Conservation (phyloP, 2,329 filamentous ascomycete species). For the Aspergillus sp. region DNA sequence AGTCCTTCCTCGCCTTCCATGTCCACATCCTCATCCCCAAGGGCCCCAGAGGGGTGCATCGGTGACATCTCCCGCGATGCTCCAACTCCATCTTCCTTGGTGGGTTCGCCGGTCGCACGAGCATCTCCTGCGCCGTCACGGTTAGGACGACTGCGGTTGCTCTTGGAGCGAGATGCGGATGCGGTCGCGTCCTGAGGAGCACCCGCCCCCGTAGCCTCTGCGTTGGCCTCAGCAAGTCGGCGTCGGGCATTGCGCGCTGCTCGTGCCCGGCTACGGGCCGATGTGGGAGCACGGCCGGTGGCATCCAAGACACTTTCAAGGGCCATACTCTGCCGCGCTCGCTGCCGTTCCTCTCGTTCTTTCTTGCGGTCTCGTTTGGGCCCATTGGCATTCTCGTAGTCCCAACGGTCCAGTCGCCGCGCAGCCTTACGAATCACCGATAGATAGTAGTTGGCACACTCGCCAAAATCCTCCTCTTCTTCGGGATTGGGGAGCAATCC, state of each 20-base stretch:
- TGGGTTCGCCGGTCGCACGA: constrained; percentile 5
- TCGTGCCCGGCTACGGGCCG: constrained; percentile 21
- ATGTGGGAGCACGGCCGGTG: constrained; percentile 17
- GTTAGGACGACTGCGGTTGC: constrained; percentile 20
- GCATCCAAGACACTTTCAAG: constrained; percentile 16
- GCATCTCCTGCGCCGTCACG: constrained; percentile 13
- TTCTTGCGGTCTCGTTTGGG: constrained; percentile 37
- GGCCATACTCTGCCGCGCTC: constrained; percentile 22
- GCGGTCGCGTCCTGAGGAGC: constrained; percentile 18
- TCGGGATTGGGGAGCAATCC: constrained; percentile 40
- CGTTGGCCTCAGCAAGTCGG: constrained; percentile 22
- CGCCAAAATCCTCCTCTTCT: constrained; percentile 48
- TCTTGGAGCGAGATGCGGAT: constrained; percentile 23
- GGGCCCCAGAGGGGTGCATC: constrained; percentile 9
- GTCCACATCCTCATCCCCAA: constrained; percentile 22
- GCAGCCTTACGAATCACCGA: constrained; percentile 42
- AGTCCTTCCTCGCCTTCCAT: constrained; percentile 33
- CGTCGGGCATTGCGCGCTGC: constrained; percentile 28
- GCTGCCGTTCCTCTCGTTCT: constrained; percentile 37
- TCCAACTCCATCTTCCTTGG: constrained; percentile 16
- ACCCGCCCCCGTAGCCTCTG: constrained; percentile 19
- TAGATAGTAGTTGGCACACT: constrained; percentile 44
- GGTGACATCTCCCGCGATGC: constrained; percentile 19
- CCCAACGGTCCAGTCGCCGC: constrained; percentile 46
- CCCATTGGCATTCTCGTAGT: constrained; percentile 41